Evolutionary conservation across 2,329 filamentous ascomycete species (phyloP), one percentile per base, ranked within the genome.

Genomic region (Epicoccum nigrum): DNA sequence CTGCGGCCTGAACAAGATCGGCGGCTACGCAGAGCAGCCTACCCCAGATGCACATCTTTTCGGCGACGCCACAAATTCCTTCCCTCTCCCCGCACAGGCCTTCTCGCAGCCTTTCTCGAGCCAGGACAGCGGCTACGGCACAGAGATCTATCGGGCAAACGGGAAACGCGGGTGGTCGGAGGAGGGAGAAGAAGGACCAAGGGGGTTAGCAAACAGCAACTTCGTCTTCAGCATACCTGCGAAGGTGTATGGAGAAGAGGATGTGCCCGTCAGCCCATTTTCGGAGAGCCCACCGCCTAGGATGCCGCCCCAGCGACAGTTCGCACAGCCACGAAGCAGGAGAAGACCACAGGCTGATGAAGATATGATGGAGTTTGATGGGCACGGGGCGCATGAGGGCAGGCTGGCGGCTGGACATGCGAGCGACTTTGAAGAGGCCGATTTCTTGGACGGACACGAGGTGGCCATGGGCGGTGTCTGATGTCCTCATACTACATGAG

Each of bases 1-100:
- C 69, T 93, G 90, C 69, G 91, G 90, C 20, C 81, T 94, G 59
- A 82, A 90, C 75, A 91, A 86, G 65, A 80, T 89, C 48, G 89
- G 89, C 31, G 89, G 89, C 0, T 75, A 87, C 33, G 82, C 81
- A 23, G 77, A 81, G 21, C 87, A 91, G 68, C 78, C 83, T 12
- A 71, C 76, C 17, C 67, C 63, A 2, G 66, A 68, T 33, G 55
- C 62, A 31, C 64, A 61, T 43, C 68, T 69, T 54, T 74, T 64
- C 63, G 58, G 44, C 72, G 60, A 67, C 72, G 65, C 61, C 65
- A 45, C 70, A 51, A 63, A 60, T 27, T 17, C 61, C 12, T 69
- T 71, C 49, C 68, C 67, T 13, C 60, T 72, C 17, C 63, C 67
- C 15, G 63, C 70, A 27, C 64, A 70, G 43, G 60, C 67, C 20